Evolutionary conservation across 192 early-diverging fungal species (phyloP).

Genomic region (Entomortierella chlamydospora): DNA sequence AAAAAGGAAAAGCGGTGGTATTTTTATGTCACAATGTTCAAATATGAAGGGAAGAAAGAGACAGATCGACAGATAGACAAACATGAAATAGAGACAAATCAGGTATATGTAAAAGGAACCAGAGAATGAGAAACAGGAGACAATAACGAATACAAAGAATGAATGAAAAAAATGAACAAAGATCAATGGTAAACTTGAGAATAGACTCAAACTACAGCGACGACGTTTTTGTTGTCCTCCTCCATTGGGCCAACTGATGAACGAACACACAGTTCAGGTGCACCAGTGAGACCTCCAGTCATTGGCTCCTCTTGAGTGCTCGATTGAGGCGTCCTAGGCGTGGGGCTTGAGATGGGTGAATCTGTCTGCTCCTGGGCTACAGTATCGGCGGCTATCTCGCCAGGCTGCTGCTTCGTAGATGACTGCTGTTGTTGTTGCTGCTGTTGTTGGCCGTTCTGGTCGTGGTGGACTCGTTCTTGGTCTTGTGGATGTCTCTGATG

Average conservation of each 20-base stretch:
- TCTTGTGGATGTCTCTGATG: constrained; percentile 19
- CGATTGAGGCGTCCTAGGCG: constrained; percentile 39
- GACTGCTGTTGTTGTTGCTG: constrained; percentile 15
- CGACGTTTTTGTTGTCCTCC: constrained; percentile 34
- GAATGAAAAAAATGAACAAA: too few species aligned
- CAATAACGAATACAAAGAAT: too few species aligned
- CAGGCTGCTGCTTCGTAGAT: constrained; percentile 5
- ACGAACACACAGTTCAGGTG: constrained; percentile 22
- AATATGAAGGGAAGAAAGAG: too few species aligned
- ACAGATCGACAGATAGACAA: too few species aligned
- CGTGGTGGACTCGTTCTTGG: constrained; percentile 17
- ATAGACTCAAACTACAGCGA: constrained; percentile 30
- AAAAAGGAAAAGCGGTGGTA: neutral
- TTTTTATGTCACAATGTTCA: too few species aligned
- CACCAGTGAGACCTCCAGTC: constrained; percentile 1
- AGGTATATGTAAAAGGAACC: too few species aligned
- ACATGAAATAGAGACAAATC: too few species aligned
- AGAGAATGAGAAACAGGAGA: too few species aligned
- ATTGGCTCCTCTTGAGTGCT: constrained; percentile 26
- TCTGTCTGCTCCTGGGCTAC: constrained; percentile 22
- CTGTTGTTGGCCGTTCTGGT: constrained; percentile 16
- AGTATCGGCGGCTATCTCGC: neutral
- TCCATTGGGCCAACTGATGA: constrained; percentile 39
- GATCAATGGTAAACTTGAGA: too few species aligned
- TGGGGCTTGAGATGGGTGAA: constrained; percentile 44